Percentiles rank a stretch among this genome's conserved stretches.
These are phyloP conservation scores for Hymenoscyphus linearis DNA, from an alignment of 2,329 filamentous ascomycete species.

Conservation along the genomic window DNA sequence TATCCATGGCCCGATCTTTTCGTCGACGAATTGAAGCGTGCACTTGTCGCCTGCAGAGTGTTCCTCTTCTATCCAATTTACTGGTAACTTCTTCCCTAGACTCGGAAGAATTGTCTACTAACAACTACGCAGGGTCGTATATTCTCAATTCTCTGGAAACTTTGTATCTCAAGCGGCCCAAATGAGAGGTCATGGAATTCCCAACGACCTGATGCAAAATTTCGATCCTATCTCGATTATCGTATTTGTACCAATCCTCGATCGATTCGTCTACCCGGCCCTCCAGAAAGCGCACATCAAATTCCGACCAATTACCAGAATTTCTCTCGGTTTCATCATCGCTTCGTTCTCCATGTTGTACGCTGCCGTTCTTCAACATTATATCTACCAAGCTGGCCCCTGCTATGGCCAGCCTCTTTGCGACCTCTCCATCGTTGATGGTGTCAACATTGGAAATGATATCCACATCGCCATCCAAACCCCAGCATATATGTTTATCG, in stretches of 20 bases:
- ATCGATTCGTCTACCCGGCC: slow-evolving; percentile 50
- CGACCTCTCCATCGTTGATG: slow-evolving; percentile 40
- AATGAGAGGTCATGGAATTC: slow-evolving; percentile 47
- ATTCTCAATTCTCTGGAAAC: slow-evolving; percentile 57
- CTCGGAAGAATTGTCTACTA: neutral
- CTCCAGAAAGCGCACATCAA: slow-evolving; percentile 48
- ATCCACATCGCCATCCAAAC: slow-evolving; percentile 43
- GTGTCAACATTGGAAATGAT: slow-evolving; percentile 45
- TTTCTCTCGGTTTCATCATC: slow-evolving; percentile 58
- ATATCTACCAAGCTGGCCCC: slow-evolving; percentile 52
- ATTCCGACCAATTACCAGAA: slow-evolving; percentile 53
- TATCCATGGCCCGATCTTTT: slow-evolving; percentile 51
- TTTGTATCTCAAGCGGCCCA: slow-evolving; percentile 50
- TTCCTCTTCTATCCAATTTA: slow-evolving; percentile 60
- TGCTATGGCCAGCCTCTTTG: slow-evolving; percentile 50
- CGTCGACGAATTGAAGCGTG: slow-evolving; percentile 61
- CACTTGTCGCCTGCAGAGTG: slow-evolving; percentile 50
- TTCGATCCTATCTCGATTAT: slow-evolving; percentile 57
- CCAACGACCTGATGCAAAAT: slow-evolving; percentile 57
- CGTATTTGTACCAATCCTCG: slow-evolving; percentile 48
- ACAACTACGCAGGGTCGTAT: slow-evolving; percentile 37
- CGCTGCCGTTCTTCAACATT: slow-evolving; percentile 51
- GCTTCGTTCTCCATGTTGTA: slow-evolving; percentile 48
- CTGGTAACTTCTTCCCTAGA: slow-evolving; percentile 31
- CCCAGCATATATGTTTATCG: slow-evolving; percentile 43